Evolutionary conservation across 768 basidiomycete species (phyloP).

Genomic region (Pleurotus platypus): DNA sequence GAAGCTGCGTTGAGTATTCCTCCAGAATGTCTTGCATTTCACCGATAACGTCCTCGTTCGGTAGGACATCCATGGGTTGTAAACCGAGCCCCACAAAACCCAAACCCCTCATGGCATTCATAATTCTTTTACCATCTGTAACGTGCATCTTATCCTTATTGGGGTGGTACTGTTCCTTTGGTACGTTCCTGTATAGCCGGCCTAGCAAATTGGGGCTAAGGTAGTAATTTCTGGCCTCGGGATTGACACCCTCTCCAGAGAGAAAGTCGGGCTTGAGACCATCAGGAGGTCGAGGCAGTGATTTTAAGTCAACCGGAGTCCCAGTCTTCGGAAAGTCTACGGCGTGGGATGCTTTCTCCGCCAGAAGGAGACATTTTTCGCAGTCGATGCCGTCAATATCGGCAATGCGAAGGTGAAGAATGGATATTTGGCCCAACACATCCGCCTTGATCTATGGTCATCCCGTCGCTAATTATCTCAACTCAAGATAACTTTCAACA

Average conservation of each 20-base stretch:
- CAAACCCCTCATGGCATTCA: constrained; percentile 18
- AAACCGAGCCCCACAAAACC: constrained; percentile 29
- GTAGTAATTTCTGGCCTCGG: constrained; percentile 27
- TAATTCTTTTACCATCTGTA: constrained; percentile 17
- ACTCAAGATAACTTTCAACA: constrained; percentile 1
- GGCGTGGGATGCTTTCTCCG: constrained; percentile 41
- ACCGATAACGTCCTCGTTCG: constrained; percentile 22
- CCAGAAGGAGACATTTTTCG: constrained; percentile 33
- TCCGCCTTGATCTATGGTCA: constrained; percentile 28
- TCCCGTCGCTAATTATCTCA: too few relatives aligned
- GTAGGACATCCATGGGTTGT: constrained; percentile 15
- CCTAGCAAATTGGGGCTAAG: constrained; percentile 40
- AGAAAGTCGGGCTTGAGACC: constrained; percentile 38
- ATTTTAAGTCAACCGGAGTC: constrained; percentile 29
- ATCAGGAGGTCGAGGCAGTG: constrained; percentile 25
- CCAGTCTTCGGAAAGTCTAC: constrained; percentile 48
- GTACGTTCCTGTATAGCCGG: constrained; percentile 40
- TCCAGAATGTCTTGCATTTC: constrained; percentile 35
- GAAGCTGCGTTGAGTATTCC: constrained; percentile 28
- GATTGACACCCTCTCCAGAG: constrained; percentile 32
- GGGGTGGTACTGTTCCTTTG: constrained; percentile 27
- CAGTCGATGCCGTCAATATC: constrained; percentile 34
- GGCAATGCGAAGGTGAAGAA: constrained; percentile 38
- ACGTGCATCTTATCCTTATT: constrained; percentile 8
- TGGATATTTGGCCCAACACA: constrained; percentile 37